Evolutionary conservation across 2,329 filamentous ascomycete genomes (phyloP).

Genomic region (Ophiostoma novo-ulmi): DNA sequence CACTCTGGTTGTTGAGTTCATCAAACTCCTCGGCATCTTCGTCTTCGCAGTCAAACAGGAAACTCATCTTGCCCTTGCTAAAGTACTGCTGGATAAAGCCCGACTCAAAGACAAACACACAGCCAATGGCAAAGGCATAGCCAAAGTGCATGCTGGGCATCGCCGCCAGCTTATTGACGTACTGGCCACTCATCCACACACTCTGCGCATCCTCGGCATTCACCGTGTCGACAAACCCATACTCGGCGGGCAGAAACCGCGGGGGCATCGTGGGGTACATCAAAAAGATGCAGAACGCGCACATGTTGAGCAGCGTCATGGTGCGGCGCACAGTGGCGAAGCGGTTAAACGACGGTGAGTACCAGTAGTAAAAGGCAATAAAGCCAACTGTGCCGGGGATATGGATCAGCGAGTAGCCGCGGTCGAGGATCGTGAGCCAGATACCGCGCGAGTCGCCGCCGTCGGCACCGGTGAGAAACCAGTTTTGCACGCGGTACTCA

Average conservation of each 20-base stretch:
- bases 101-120: conserved; percentile 49
- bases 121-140: conserved; percentile 52
- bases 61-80: not conserved
- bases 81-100: conserved; percentile 40
- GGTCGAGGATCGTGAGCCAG: conserved; percentile 43
- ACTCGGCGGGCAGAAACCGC: conserved; percentile 48
- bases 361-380: conserved; percentile 60
- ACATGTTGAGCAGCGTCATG: conserved; percentile 55
- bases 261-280: conserved; percentile 61
- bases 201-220: conserved; percentile 48
- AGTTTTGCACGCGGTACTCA: conserved; percentile 43
- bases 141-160: conserved; percentile 56
- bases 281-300: conserved; percentile 58
- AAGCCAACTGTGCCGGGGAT: conserved; percentile 52
- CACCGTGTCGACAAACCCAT: conserved; percentile 49
- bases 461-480: conserved; percentile 41
- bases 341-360: conserved; percentile 40
- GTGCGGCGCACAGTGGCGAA: conserved; percentile 38
- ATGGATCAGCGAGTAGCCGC: conserved; percentile 46
- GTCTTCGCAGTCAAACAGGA: conserved; percentile 22
- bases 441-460: conserved; percentile 34
- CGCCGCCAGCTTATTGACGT: conserved; percentile 54
- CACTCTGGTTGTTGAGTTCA: not conserved
- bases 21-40: conserved; percentile 18
- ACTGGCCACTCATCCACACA: conserved; percentile 51